phyloP scores from a whole-genome alignment of 352 stramenopile species.

The Globisporangium nodosum region DNA sequence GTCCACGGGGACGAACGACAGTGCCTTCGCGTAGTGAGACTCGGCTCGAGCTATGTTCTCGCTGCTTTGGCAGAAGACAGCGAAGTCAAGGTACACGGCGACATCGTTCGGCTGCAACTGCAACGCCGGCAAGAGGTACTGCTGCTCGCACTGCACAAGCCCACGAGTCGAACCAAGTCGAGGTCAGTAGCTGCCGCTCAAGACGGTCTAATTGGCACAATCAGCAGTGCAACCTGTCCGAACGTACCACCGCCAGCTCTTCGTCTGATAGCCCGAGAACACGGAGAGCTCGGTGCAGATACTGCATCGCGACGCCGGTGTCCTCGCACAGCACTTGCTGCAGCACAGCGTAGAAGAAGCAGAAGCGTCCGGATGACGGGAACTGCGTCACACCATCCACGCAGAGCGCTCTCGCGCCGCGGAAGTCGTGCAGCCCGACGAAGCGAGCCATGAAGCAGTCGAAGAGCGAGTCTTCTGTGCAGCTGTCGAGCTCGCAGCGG shows the following conservation, averaged over 20 bases:
- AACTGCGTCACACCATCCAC: constrained; percentile 34
- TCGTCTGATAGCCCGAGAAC: constrained; percentile 20
- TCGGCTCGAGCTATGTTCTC: constrained; percentile 42
- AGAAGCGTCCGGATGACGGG: constrained; percentile 28
- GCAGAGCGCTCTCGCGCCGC: constrained; percentile 25
- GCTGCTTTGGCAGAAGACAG: constrained; percentile 47
- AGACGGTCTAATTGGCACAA: too few species aligned
- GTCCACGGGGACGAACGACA: constrained; percentile 28
- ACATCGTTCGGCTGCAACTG: constrained; percentile 43
- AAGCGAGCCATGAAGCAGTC: constrained; percentile 45
- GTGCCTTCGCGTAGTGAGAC: constrained; percentile 38
- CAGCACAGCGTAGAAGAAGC: constrained; percentile 35
- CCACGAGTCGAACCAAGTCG: not conserved
- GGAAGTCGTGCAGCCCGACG: constrained; percentile 42
- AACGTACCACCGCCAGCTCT: constrained; percentile 28
- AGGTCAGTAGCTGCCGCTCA: not conserved
- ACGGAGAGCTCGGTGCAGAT: constrained; percentile 20
- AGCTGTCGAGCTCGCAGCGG: constrained; percentile 20
- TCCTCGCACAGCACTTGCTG: constrained; percentile 41
- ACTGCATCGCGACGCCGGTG: constrained; percentile 26
- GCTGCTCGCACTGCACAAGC: constrained; percentile 31
- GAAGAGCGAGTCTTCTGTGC: constrained; percentile 37
- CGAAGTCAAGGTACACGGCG: constrained; percentile 43
- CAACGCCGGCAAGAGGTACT: constrained; percentile 47
- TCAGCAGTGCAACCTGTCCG: not conserved